Evolutionary conservation across 1,284 basidiomycete genomes (phyloP).

Genomic region (Marasmius tenuissimus): DNA sequence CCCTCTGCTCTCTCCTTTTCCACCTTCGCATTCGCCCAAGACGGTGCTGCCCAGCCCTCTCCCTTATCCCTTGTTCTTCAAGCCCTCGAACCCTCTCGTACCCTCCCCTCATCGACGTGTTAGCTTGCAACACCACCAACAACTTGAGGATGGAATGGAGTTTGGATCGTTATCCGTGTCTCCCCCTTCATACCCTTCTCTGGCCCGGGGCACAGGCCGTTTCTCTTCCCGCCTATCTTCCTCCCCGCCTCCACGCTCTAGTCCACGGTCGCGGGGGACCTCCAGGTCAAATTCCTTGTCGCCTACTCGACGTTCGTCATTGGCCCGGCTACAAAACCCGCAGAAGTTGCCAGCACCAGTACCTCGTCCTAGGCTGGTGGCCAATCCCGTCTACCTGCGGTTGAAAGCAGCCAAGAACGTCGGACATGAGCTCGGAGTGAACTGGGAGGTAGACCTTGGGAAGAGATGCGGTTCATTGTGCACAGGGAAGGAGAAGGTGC

Average conservation of each 20-base stretch:
- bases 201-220: background rate
- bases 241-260: background rate
- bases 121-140: background rate
- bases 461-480: slow-evolving; percentile 44
- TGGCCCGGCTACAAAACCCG: slow-evolving; percentile 12
- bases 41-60: slow-evolving; percentile 35
- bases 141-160: background rate
- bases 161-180: background rate
- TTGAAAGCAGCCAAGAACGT: slow-evolving; percentile 58
- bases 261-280: background rate
- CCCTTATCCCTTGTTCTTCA: slow-evolving; percentile 36
- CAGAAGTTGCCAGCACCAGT: slow-evolving; percentile 26
- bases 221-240: background rate
- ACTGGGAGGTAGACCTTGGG: slow-evolving; percentile 36
- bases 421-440: slow-evolving; percentile 36
- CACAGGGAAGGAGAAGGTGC: slow-evolving; percentile 55
- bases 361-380: slow-evolving; percentile 47
- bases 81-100: slow-evolving; percentile 30
- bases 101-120: slow-evolving; percentile 35
- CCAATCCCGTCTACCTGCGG: slow-evolving; percentile 58
- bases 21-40: slow-evolving; percentile 17
- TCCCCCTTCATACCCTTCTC: background rate
- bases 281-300: slow-evolving; percentile 1
- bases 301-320: background rate
- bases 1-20: slow-evolving; percentile 25